Conservation (phyloP, 1,284 basidiomycete genomes). For the Ganoderma leucocontextum region DNA sequence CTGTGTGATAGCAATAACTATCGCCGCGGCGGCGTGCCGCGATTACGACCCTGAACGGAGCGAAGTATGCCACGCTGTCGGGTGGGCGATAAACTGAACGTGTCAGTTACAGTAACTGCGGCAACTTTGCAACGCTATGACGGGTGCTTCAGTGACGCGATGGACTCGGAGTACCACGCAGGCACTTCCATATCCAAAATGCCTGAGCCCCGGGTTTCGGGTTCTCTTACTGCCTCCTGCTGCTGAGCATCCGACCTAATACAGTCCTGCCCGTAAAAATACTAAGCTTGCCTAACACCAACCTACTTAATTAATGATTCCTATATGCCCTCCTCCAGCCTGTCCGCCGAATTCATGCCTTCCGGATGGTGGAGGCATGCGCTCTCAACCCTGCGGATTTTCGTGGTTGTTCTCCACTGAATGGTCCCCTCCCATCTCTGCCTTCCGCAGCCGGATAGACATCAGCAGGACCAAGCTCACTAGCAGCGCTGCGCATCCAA, state of each 20-base stretch:
- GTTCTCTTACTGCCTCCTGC: too few species aligned
- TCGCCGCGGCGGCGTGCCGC: background rate
- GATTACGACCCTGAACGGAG: background rate
- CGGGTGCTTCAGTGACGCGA: background rate
- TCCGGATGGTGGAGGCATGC: background rate
- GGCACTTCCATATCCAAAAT: too few species aligned
- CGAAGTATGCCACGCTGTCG: background rate
- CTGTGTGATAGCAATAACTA: background rate
- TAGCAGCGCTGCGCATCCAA: constrained; percentile 47
- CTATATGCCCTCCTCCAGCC: background rate
- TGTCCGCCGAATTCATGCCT: background rate
- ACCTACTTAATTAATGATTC: background rate
- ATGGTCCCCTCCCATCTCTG: background rate
- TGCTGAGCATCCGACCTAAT: too few species aligned
- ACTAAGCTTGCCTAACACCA: background rate
- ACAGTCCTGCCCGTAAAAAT: background rate
- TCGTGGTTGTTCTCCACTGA: background rate
- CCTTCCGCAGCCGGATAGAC: constrained; percentile 49
- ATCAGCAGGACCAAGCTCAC: constrained; percentile 51
- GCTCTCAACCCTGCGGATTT: background rate
- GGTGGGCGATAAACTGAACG: background rate
- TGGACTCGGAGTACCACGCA: background rate
- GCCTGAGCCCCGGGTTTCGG: too few species aligned
- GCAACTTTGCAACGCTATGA: background rate
- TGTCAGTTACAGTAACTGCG: too few species aligned